Conservation (phyloP, 805 yeast genomes). For the Saturnispora mendoncae region DNA sequence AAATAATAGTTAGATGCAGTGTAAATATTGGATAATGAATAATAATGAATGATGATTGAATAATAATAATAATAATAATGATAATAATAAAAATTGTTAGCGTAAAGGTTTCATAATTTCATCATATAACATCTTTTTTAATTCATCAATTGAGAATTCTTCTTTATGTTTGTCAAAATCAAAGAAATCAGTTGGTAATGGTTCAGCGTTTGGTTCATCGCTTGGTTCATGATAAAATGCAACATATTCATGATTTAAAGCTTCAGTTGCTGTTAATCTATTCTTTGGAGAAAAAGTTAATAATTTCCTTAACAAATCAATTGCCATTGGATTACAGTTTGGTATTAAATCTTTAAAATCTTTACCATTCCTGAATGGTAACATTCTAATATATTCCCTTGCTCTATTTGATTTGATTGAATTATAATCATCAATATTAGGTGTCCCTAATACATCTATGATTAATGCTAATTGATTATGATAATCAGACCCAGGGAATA, state of each 20-base stretch:
- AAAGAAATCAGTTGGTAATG: constrained; percentile 80
- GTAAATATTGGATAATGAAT: too few relatives aligned
- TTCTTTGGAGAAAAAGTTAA: constrained; percentile 76
- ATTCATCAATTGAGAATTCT: constrained; percentile 62
- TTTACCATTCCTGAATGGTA: constrained; percentile 61
- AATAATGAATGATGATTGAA: too few relatives aligned
- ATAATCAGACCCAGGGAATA: constrained; percentile 92
- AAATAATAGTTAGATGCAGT: background rate
- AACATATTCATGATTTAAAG: constrained; percentile 79
- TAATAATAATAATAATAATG: too few relatives aligned
- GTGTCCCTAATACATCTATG: constrained; percentile 82
- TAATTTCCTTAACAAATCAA: constrained; percentile 61
- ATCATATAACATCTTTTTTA: constrained; percentile 68
- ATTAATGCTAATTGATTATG: constrained; percentile 83
- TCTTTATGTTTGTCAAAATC: constrained; percentile 83
- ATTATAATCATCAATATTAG: constrained; percentile 66
- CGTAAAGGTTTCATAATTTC: constrained; percentile 59
- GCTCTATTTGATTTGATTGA: constrained; percentile 76
- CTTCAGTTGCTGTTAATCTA: constrained; percentile 77
- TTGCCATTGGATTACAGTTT: constrained; percentile 51
- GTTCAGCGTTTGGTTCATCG: constrained; percentile 83
- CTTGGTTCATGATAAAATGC: constrained; percentile 86
- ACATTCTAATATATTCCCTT: constrained; percentile 72
- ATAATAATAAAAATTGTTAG: constrained; percentile 5
- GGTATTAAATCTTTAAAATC: constrained; percentile 47